phyloP scores from a whole-genome alignment of 805 yeast genomes.

The Saturnispora diversa region DNA sequence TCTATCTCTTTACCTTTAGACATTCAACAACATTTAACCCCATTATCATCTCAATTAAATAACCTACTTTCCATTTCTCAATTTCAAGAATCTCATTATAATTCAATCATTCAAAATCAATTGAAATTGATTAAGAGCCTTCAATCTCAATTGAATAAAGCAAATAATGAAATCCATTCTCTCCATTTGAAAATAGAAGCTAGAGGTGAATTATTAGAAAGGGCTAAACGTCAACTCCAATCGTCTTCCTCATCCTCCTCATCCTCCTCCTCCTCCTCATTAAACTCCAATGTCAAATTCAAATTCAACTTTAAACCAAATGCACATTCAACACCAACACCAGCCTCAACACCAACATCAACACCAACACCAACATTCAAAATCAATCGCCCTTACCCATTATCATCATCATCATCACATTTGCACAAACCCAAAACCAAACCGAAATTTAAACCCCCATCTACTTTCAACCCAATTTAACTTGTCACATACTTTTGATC shows the following conservation, averaged over 20 bases:
- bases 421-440: not conserved
- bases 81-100: not conserved
- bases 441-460: not conserved
- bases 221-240: not conserved
- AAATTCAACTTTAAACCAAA: not conserved
- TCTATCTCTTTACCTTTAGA: not conserved
- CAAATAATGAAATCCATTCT: not conserved
- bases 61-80: not conserved
- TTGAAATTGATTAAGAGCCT: not conserved
- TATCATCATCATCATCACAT: not conserved
- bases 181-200: not conserved
- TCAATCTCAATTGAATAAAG: not conserved
- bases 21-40: not conserved
- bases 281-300: not conserved
- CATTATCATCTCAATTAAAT: not conserved
- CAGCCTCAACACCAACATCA: constrained; percentile 23
- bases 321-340: constrained; percentile 21
- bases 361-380: constrained; percentile 16
- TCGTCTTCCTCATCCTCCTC: not conserved
- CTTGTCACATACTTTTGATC: constrained; percentile 2
- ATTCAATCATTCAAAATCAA: not conserved
- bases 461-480: not conserved
- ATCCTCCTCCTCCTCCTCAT: not conserved
- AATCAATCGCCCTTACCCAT: constrained; percentile 13
- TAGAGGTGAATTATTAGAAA: not conserved